Base-by-base conservation (phyloP, 495 filamentous ascomycete genomes). In the Tuber magnatum region DNA sequence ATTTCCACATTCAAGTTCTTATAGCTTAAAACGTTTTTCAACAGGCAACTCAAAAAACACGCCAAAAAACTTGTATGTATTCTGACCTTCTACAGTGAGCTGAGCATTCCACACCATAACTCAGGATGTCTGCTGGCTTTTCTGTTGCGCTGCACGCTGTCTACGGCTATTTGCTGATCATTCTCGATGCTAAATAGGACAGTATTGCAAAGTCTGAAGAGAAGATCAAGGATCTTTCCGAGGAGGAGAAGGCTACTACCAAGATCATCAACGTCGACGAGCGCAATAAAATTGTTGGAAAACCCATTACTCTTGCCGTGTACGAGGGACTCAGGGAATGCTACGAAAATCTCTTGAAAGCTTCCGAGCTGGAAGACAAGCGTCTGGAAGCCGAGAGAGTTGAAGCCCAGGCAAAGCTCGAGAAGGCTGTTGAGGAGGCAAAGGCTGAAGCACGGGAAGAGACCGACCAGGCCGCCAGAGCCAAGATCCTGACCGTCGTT, bases 281-380 rank as follows among this genome's bases (percentile, higher is more conserved):
- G 84, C 96, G 93, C 83, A 90, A 91, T 12, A 92, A 97, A 84
- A 89, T 90, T 39, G 85, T 91, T 76, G 97, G 96, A 88, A 98
- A 97, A 82, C 94, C 95, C n/a, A 84, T 87, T 24, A 89, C 97
- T 22, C 91, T 93, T 81, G 88, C 89, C 41, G 88, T 91, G 77
- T 85, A 94, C 70, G 84, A 87, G 40, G 91, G 95, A 84, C 84
- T 92, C 42, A 92, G 95, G 82, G 93, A 97, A 78, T 92, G 97
- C 84, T 87, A 97, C 68, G 85, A 88, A 22, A 89, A 91, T 81
- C 93, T 92, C 86, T 93, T 91, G 85, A 91, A 94, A 83, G 87
- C 97, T 76, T 91, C 93, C 74, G 86, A 89, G 68, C 90, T 93
- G 72, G 93, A 93, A 83, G 80, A 82, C 20, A 81, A 81, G 61